These are phyloP conservation scores for Phialophora expanda DNA, from an alignment of 2,329 filamentous ascomycete species.

Conservation along the genomic window DNA sequence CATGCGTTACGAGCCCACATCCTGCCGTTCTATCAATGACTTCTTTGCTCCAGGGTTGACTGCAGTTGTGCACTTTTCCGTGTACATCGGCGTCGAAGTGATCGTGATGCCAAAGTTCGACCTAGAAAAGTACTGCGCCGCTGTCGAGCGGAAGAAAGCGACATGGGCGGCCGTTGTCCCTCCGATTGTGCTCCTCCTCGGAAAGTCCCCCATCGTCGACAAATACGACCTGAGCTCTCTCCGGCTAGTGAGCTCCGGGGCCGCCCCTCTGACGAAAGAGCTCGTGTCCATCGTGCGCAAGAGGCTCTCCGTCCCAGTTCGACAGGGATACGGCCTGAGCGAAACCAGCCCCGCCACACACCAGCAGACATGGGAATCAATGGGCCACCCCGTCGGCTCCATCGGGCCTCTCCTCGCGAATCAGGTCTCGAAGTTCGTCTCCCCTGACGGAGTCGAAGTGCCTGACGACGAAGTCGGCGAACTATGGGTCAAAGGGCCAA, in stretches of 20 bases:
- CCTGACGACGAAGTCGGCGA: slow-evolving; percentile 68
- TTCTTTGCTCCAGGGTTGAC: slow-evolving; percentile 58
- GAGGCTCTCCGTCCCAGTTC: slow-evolving; percentile 77
- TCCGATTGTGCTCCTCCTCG: slow-evolving; percentile 77
- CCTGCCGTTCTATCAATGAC: background rate
- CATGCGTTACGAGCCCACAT: too few relatives aligned
- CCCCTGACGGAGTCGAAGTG: slow-evolving; percentile 63
- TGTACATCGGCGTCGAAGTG: slow-evolving; percentile 68
- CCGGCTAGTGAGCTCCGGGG: slow-evolving; percentile 82
- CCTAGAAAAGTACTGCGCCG: slow-evolving; percentile 73
- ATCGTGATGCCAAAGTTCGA: slow-evolving; percentile 81
- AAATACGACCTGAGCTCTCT: slow-evolving; percentile 82
- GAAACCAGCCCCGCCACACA: slow-evolving; percentile 82
- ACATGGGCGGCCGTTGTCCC: slow-evolving; percentile 83
- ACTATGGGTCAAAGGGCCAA: slow-evolving; percentile 67
- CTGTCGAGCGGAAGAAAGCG: slow-evolving; percentile 74
- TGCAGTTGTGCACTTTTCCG: slow-evolving; percentile 70
- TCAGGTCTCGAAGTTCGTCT: slow-evolving; percentile 69
- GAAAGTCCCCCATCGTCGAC: slow-evolving; percentile 75
- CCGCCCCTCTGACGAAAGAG: slow-evolving; percentile 79
- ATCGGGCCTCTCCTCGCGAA: slow-evolving; percentile 79
- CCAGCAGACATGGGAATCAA: slow-evolving; percentile 73
- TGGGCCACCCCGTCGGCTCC: slow-evolving; percentile 71
- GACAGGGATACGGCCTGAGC: slow-evolving; percentile 88
- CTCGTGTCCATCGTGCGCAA: slow-evolving; percentile 75